Evolutionary conservation across 2,329 filamentous ascomycete species (phyloP).

Genomic region (Fusarium sp.): DNA sequence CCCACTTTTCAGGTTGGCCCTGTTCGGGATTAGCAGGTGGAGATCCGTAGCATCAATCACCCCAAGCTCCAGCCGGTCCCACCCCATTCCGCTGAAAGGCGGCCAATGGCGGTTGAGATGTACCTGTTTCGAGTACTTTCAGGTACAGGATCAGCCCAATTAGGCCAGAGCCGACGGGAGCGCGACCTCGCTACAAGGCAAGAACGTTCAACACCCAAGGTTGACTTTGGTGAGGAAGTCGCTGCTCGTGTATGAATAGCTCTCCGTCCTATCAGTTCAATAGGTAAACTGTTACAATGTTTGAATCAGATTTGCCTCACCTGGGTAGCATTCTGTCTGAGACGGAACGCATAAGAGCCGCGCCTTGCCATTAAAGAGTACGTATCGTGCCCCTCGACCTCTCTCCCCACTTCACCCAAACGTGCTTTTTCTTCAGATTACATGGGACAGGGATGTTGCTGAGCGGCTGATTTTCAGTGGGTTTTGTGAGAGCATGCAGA

Average conservation of each 20-base stretch:
- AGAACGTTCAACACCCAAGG: neutral
- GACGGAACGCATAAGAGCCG: constrained; percentile 34
- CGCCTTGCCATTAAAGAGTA: constrained; percentile 19
- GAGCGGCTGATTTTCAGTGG: constrained; percentile 42
- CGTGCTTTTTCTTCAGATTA: constrained; percentile 39
- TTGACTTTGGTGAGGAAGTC: neutral
- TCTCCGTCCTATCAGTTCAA: neutral
- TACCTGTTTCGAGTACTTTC: constrained; percentile 38
- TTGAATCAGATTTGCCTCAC: constrained; percentile 20
- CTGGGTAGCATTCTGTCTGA: constrained; percentile 21
- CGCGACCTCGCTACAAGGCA: constrained; percentile 7
- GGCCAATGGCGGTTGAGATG: constrained; percentile 32
- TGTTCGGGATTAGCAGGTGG: constrained; percentile 32
- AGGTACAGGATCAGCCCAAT: constrained; percentile 30
- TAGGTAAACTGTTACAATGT: constrained; percentile 7
- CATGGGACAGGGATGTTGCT: constrained; percentile 34
- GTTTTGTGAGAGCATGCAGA: constrained; percentile 31
- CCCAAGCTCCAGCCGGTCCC: constrained; percentile 11
- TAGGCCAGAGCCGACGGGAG: constrained; percentile 12
- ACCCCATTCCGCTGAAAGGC: constrained; percentile 9
- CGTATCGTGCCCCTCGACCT: constrained; percentile 9
- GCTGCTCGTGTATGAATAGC: neutral
- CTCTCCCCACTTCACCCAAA: constrained; percentile 28
- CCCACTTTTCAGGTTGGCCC: constrained; percentile 31
- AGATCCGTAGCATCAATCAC: constrained; percentile 5